phyloP scores from a whole-genome alignment of 2,329 filamentous ascomycete genomes.

The Aspergillus bombycis region DNA sequence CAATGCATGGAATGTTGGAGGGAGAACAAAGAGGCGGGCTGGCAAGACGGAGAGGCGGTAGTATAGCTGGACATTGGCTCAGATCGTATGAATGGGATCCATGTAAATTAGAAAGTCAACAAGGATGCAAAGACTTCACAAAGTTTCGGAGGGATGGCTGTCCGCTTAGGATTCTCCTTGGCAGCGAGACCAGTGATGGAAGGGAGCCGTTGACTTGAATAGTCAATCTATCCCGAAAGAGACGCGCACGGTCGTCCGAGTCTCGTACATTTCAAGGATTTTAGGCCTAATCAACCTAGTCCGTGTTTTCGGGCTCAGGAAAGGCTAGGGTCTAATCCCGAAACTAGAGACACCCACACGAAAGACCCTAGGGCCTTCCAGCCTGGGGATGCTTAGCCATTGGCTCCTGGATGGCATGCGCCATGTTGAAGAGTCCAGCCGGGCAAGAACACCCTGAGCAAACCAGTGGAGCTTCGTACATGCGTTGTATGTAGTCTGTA shows the following conservation, averaged over 20 bases:
- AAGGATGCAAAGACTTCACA: slow-evolving; percentile 4
- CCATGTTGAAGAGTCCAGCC: slow-evolving; percentile 3
- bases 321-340: neutral
- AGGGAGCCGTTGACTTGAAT: slow-evolving; percentile 11
- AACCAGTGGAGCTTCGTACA: slow-evolving; percentile 6
- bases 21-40: slow-evolving; percentile 9
- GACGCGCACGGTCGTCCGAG: slow-evolving; percentile 9
- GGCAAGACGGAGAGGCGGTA: slow-evolving; percentile 6
- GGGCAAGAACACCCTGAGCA: slow-evolving; percentile 3
- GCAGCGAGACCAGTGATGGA: slow-evolving; percentile 8
- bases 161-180: neutral
- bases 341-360: slow-evolving; percentile 1
- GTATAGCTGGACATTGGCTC: neutral
- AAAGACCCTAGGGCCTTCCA: slow-evolving; percentile 10
- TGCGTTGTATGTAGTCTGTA: neutral
- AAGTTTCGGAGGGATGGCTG: slow-evolving; percentile 3
- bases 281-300: slow-evolving; percentile 1
- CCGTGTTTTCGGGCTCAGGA: slow-evolving; percentile 9
- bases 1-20: slow-evolving; percentile 21
- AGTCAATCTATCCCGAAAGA: slow-evolving; percentile 8
- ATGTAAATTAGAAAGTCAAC: slow-evolving; percentile 2
- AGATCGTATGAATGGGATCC: slow-evolving; percentile 1
- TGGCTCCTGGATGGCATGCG: slow-evolving; percentile 4
- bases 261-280: slow-evolving; percentile 4
- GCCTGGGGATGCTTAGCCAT: neutral